Base-by-base conservation (phyloP, 1,284 basidiomycete species). In the Porodaedalea pini region DNA sequence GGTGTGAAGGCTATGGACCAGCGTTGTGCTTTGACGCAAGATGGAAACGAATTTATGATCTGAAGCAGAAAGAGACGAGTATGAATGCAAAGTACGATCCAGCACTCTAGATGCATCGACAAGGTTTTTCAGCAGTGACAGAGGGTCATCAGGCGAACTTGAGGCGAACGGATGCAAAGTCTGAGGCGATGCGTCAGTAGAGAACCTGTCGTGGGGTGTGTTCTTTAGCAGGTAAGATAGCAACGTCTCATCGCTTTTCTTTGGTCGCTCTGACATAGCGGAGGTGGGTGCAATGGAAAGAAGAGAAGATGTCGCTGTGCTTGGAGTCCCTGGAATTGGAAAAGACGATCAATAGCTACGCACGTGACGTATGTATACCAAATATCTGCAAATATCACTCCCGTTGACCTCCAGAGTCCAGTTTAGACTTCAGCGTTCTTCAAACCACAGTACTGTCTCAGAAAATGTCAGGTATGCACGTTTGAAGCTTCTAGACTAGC, bases 1-100 rank as follows among this genome's bases (percentile, higher is more conserved):
- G 41, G 34, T 56, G 54, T 62, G 58, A 31, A 64, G 57, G 23
- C 60, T 55, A 29, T 62, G 54, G 10, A 59, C 56, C 11, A 64
- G 41, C 19, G 55, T 37, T 4, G 61, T 58, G 49, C 54, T 54
- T 37, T 64, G 63, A 4, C 63, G 58, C 36, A 64, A 47, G 32
- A 59, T 51, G 3, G 63, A 64, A 17, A 64, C 56, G 11, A 61
- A 39, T 51, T 64, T 64, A 11, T 57, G 54, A 55, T 64, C 63
- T 34, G 59, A 58, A 29, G 59, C 37, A 13, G 44, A 31, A 29
- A 62, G 25, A 31, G 37, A 31, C 15, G 56, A 34, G 31, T 57
- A 61, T 25, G 50, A 31, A 3, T 50, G 45, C 43, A 57, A 10
- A 25, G 55, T 40, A 27, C 25, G 37, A 10, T 39, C 23, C 15